Evolutionary conservation across 805 yeast species (phyloP).

Genomic region (Yarrowia sp.): DNA sequence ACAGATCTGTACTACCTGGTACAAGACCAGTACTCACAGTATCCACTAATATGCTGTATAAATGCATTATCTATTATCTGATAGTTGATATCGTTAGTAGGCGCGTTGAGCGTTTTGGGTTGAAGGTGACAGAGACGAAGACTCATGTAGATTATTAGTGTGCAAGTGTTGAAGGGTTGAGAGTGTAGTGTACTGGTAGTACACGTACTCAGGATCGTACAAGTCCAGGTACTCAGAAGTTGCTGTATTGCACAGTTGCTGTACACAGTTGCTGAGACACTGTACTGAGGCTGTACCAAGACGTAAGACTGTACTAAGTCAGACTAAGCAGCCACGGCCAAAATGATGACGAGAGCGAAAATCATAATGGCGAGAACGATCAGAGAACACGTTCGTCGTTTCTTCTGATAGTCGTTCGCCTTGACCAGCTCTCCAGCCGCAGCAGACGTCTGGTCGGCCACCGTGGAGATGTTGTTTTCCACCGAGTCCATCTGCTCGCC

Average conservation of each 20-base stretch:
- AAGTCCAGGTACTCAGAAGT: not conserved
- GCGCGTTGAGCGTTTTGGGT: conserved; percentile 15
- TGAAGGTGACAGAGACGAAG: too few species aligned
- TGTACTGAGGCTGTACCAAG: too few species aligned
- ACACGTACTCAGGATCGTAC: too few species aligned
- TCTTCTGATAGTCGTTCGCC: conserved; percentile 72
- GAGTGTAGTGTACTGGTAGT: too few species aligned
- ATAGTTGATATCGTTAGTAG: conserved; percentile 24
- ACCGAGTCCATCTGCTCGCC: conserved; percentile 81
- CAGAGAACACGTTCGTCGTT: conserved; percentile 71
- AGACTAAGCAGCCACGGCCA: conserved; percentile 33
- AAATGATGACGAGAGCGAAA: conserved; percentile 54
- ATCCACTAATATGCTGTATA: not conserved
- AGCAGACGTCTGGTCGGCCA: conserved; percentile 60
- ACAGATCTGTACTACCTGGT: too few species aligned
- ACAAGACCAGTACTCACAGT: too few species aligned
- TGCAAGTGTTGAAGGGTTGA: not conserved
- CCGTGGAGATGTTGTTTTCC: conserved; percentile 68
- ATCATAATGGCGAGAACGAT: conserved; percentile 58
- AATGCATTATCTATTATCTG: conserved; percentile 25
- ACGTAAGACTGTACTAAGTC: not conserved
- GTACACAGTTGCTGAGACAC: too few species aligned
- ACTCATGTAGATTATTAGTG: not conserved
- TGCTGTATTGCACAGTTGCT: too few species aligned
- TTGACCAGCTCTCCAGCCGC: conserved; percentile 67